These are phyloP conservation scores for Entomortierella lignicola DNA, from an alignment of 192 early-diverging fungal genomes.

Conservation along the genomic window DNA sequence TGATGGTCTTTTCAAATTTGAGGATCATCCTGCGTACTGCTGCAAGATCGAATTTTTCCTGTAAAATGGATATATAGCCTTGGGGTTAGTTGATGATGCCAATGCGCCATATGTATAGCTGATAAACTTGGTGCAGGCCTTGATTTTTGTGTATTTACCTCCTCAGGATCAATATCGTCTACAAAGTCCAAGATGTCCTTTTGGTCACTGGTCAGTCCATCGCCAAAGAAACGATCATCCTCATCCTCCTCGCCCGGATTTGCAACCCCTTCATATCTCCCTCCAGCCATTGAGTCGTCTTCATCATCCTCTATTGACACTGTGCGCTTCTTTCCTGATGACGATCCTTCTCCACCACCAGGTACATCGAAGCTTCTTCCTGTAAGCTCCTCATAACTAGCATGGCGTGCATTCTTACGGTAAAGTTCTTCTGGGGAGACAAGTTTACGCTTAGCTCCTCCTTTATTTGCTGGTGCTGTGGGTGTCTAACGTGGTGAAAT, in stretches of 20 bases:
- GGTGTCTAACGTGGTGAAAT: slow-evolving; percentile 22
- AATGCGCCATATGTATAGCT: no score
- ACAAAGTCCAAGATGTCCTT: slow-evolving; percentile 85
- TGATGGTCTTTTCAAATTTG: slow-evolving; percentile 87
- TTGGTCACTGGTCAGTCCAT: slow-evolving; percentile 83
- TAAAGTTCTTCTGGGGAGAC: slow-evolving; percentile 48
- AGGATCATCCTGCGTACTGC: slow-evolving; percentile 81
- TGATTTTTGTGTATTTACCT: slow-evolving; percentile 45
- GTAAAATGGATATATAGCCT: neutral
- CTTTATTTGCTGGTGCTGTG: slow-evolving; percentile 44
- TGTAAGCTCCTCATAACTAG: slow-evolving; percentile 51
- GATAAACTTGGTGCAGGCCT: no score
- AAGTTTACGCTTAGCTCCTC: slow-evolving; percentile 40
- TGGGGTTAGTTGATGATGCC: neutral
- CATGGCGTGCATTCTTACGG: slow-evolving; percentile 42
- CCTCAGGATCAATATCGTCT: slow-evolving; percentile 80
- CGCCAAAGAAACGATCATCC: slow-evolving; percentile 84
- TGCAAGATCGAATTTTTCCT: slow-evolving; percentile 71
- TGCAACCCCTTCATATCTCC: slow-evolving; percentile 20
- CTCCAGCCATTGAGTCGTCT: slow-evolving; percentile 4
- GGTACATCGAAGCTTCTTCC: slow-evolving; percentile 42
- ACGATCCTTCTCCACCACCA: slow-evolving; percentile 17
- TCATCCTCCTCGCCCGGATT: slow-evolving; percentile 75
- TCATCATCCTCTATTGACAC: slow-evolving; percentile 42
- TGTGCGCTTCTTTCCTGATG: slow-evolving; percentile 23